A percentile compares a stretch with the other conserved stretches of the same genome.
Evolutionary conservation across 495 filamentous ascomycete genomes (phyloP).

Genomic region (Podospora pseudocomata): DNA sequence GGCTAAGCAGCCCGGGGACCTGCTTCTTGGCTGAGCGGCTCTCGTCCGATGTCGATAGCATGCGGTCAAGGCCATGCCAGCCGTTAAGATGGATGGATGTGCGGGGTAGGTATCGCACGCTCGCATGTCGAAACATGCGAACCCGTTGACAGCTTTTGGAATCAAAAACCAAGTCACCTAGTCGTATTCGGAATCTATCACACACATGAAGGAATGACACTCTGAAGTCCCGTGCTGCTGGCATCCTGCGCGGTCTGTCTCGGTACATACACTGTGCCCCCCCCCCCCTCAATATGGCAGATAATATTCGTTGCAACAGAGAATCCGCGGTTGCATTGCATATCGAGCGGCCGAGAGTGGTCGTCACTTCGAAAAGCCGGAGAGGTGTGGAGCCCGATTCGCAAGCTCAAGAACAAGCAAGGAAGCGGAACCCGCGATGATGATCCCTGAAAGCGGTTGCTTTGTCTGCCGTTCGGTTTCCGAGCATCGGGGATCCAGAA

Average conservation of each 20-base stretch:
- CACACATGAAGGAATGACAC: neutral
- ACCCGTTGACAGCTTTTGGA: neutral
- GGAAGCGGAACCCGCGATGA: neutral
- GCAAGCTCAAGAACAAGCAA: neutral
- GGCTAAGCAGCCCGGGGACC: neutral
- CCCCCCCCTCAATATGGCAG: neutral
- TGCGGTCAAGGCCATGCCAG: constrained; percentile 1
- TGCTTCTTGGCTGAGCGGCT: neutral
- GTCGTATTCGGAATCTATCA: neutral
- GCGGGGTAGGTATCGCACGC: neutral
- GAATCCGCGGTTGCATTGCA: constrained; percentile 3
- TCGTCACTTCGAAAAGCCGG: neutral
- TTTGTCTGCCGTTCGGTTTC: neutral
- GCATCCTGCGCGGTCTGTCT: neutral
- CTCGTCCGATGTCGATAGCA: constrained; percentile 3
- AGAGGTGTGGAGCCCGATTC: neutral
- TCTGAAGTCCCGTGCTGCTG: neutral
- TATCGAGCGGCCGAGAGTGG: neutral
- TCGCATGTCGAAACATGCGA: neutral
- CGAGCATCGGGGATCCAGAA: neutral
- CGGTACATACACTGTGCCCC: neutral
- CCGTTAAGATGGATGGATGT: neutral
- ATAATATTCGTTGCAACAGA: constrained; percentile 1
- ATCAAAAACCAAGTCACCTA: neutral
- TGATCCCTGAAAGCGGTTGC: neutral